Evolutionary conservation across 1,284 basidiomycete species (phyloP).

Genomic region (Hypsizygus ulmarius): DNA sequence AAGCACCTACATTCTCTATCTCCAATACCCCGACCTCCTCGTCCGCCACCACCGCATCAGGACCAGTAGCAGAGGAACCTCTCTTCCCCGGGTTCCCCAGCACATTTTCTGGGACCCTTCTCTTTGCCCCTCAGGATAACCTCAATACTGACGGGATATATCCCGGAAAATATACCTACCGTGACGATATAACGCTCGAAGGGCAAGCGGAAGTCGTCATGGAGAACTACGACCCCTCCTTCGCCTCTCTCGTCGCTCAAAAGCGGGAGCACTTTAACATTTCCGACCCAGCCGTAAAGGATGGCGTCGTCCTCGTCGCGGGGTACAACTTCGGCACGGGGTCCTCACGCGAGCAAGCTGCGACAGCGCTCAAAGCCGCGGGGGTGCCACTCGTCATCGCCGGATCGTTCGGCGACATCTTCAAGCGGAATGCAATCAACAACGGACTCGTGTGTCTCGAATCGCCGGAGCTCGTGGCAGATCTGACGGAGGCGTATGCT

Average conservation of each 20-base stretch:
- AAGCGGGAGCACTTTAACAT: constrained; percentile 40
- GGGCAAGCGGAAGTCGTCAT: constrained; percentile 96
- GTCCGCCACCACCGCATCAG: constrained; percentile 24
- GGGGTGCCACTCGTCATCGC: constrained; percentile 93
- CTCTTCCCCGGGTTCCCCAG: constrained; percentile 82
- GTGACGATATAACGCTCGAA: constrained; percentile 96
- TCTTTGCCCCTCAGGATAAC: constrained; percentile 97
- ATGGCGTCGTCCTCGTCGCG: constrained; percentile 80
- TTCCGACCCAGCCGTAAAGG: constrained; percentile 28
- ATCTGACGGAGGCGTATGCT: constrained; percentile 76
- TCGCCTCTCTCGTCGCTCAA: constrained; percentile 73
- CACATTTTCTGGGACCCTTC: constrained; percentile 77
- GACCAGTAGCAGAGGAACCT: constrained; percentile 46
- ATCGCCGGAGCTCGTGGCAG: constrained; percentile 84
- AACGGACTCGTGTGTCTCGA: constrained; percentile 97
- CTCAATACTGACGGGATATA: constrained; percentile 99
- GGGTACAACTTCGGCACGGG: constrained; percentile 99
- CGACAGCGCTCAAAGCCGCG: constrained; percentile 93
- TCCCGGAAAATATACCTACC: constrained; percentile 99
- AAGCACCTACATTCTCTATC: constrained; percentile 61
- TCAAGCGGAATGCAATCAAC: constrained; percentile 99
- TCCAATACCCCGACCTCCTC: constrained; percentile 32
- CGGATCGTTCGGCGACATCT: constrained; percentile 98
- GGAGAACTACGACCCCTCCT: constrained; percentile 97
- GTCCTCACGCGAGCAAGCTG: constrained; percentile 97